Evolutionary conservation across 192 early-diverging fungal species (phyloP), one percentile per base, ranked within the genome.

Genomic region (Podila horticola): DNA sequence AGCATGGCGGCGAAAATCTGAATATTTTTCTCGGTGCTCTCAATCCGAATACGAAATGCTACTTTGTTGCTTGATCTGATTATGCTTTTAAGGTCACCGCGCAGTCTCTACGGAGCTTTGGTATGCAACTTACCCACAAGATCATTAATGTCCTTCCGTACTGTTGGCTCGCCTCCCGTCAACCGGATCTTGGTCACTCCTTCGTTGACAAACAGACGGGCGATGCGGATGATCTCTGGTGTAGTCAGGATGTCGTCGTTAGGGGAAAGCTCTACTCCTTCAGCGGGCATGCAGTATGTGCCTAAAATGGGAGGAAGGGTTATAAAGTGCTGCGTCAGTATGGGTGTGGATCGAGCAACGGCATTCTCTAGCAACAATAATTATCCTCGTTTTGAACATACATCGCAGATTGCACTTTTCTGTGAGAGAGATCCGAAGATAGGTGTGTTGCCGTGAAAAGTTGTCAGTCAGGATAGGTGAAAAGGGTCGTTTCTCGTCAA

Each of bases 281-380:
- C 95, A 28, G 89, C 93, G 20, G 95, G 96, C 97, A 98, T 99
- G 81, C 97, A 99, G 85, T 99, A 99, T 7, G 94, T 95, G 77
- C 93, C 93, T 93, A 51, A 55, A 33, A 72, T 68, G 26, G 20
- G n/a, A n/a, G 45, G 22, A n/a, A 20, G 36, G 19, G 24, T 24
- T 6, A 24, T 11, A 58, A 17, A 19, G 19, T 36, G 9, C 57
- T 9, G 11, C 33, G 59, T 61, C 6, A 30, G 17, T 29, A 30
- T 17, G 9, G 9, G 9, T 10, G 5, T 24, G 30, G 59, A 61
- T 34, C 59, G 12, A 30, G 19, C 15, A 33, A 19, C 1, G 26
- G 0, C 2, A 34, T 19, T 0, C 59, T 30, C 59, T 3, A 13
- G 15, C 36, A 50, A 58, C n/a, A 41, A 36, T 11, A 62, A 30